Percentiles rank a stretch among this genome's conserved stretches.
phyloP scores from a whole-genome alignment of 371 early-diverging fungal species.

The Encephalitozoon hellem region DNA sequence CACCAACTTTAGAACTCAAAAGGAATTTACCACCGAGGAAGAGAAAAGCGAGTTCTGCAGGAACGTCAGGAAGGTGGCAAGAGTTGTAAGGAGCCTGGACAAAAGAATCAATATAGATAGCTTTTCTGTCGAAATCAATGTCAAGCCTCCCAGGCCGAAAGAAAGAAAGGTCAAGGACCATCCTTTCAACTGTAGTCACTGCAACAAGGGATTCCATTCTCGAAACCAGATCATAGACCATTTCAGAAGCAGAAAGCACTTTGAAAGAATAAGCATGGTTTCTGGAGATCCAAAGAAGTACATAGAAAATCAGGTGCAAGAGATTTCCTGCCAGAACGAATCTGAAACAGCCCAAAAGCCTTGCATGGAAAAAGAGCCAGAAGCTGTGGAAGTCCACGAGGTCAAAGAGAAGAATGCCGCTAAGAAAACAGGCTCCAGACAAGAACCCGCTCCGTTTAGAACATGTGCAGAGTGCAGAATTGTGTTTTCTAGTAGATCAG shows the following conservation, averaged over 20 bases:
- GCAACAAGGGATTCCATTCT: background rate
- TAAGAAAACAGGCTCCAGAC: background rate
- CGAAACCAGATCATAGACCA: conserved; percentile 4
- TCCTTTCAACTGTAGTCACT: conserved; percentile 5
- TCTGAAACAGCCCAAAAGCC: background rate
- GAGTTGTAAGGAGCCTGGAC: background rate
- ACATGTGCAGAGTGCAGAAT: conserved; percentile 16
- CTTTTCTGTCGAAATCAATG: background rate
- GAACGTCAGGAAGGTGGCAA: background rate
- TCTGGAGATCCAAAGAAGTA: background rate
- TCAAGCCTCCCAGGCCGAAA: background rate
- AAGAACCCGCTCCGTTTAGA: conserved; percentile 13
- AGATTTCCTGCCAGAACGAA: background rate
- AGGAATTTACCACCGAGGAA: background rate
- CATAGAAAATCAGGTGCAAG: background rate
- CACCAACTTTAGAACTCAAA: conserved; percentile 1
- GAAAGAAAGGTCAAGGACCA: background rate
- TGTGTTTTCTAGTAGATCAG: background rate
- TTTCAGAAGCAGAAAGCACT: conserved; percentile 16
- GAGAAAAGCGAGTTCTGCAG: background rate
- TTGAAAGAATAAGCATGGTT: background rate
- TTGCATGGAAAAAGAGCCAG: background rate
- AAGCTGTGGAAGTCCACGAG: background rate
- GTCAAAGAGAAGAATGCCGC: background rate
- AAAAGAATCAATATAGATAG: background rate